Conservation (phyloP, 2,329 filamentous ascomycete genomes). For the Aspergillus caelatus region DNA sequence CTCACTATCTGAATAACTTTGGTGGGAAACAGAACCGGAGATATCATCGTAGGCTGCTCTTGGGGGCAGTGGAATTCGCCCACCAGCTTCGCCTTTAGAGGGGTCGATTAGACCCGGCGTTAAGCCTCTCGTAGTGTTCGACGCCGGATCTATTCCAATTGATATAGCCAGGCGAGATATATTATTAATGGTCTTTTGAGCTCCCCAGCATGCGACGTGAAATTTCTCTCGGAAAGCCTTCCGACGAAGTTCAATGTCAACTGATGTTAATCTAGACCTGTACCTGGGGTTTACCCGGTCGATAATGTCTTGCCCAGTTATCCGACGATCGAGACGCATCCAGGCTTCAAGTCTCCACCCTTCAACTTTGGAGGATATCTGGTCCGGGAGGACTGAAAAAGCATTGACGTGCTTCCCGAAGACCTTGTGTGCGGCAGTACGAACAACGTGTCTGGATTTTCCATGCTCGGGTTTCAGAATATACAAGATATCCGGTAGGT, state of each 20-base stretch:
- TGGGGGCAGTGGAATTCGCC: conserved; percentile 13
- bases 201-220: conserved; percentile 17
- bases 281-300: conserved; percentile 24
- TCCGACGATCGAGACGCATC: conserved; percentile 27
- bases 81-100: conserved; percentile 18
- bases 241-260: conserved; percentile 16
- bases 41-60: neutral
- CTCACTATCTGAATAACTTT: neutral
- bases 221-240: conserved; percentile 18
- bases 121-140: conserved; percentile 21
- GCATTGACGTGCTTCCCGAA: conserved; percentile 18
- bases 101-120: conserved; percentile 22
- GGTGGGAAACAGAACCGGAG: neutral
- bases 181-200: conserved; percentile 11
- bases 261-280: neutral
- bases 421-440: conserved; percentile 14
- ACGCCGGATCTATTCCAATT: conserved; percentile 9
- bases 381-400: conserved; percentile 18
- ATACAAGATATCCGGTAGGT: conserved; percentile 32
- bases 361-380: conserved; percentile 25
- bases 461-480: conserved; percentile 11
- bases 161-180: conserved; percentile 6
- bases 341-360: conserved; percentile 31
- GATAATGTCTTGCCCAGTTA: conserved; percentile 26
- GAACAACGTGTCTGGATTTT: conserved; percentile 5